Evolutionary conservation across 345 rosid species (phyloP), one percentile per base, ranked within the genome.

Genomic region (Bretschneidera sinensis): DNA sequence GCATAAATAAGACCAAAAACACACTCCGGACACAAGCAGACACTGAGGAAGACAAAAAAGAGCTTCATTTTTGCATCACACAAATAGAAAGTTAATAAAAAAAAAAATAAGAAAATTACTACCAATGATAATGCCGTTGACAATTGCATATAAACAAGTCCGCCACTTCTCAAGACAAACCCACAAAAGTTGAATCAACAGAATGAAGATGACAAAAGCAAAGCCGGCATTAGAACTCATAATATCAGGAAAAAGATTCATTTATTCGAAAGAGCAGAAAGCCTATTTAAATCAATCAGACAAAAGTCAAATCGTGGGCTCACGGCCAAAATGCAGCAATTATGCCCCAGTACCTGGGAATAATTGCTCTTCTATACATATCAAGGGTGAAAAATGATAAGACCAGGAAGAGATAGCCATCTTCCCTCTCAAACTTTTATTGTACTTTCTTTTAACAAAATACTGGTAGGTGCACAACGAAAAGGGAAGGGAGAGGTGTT

Each of bases 281-380:
- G 45, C 45, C 45, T 4, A 31, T 31, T n/a, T n/a, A n/a, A n/a
- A n/a, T 31, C 45, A 5, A 39, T 39, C 45, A 39, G 2, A 39
- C 9, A 39, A 39, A 5, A 1, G 45, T 14, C 9, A 39, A 39
- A 39, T 9, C 10, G 45, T n/a, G 34, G 45, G 49, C 16, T 64
- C n/a, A n/a, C n/a, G 18, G 23, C 55, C 48, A 45, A 53, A 75
- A 35, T 48, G 68, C 16, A 56, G 53, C 58, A 24, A 47, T 55
- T 23, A 45, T 17, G 39, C 63, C 63, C 57, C 63, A 23, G 25
- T 19, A 18, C 57, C 58, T 54, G 62, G 20, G 57, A 57, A 20
- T 24, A 63, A 62, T 28, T 49, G 28, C n/a, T 33, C 19, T 51
- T 66, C 62, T 69, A 71, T 64, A 71, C 62, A 63, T 21, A 61